Evolutionary conservation across 164 flowering plant species (phyloP).

Genomic region (Annona cherimola): DNA sequence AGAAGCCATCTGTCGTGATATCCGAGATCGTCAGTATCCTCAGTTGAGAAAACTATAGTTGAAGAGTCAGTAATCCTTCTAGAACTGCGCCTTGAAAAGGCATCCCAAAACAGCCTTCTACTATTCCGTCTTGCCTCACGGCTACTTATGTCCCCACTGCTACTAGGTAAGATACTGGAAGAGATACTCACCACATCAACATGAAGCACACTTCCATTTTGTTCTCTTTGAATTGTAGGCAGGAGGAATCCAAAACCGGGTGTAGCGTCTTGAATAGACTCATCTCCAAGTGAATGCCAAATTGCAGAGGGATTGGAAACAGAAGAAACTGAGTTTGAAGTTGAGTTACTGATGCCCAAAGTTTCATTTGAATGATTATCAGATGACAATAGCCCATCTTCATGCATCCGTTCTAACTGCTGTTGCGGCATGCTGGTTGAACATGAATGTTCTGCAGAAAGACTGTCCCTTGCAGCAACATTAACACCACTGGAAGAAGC

Average conservation of each 20-base stretch:
- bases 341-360: constrained; percentile 14
- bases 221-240: constrained; percentile 34
- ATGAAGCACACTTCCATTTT: constrained; percentile 46
- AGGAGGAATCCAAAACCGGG: constrained; percentile 36
- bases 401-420: constrained; percentile 18
- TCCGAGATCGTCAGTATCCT: constrained; percentile 41
- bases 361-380: constrained; percentile 28
- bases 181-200: constrained; percentile 60
- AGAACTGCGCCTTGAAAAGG: constrained; percentile 70
- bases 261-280: constrained; percentile 27
- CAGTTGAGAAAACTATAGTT: constrained; percentile 38
- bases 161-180: constrained; percentile 36
- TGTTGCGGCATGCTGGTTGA: constrained; percentile 26
- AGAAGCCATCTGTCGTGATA: constrained; percentile 67
- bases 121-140: constrained; percentile 59
- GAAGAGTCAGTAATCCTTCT: constrained; percentile 54
- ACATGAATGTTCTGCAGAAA: constrained; percentile 17
- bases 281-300: constrained; percentile 28
- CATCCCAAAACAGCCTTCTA: constrained; percentile 80
- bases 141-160: constrained; percentile 31
- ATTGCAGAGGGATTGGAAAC: constrained; percentile 26
- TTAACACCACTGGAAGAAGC: constrained; percentile 22
- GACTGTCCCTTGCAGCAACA: constrained; percentile 16
- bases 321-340: constrained; percentile 22
- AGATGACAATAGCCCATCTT: constrained; percentile 19